Base-by-base conservation (phyloP, 2,329 filamentous ascomycete species). In the Trichoderma asperellum region DNA sequence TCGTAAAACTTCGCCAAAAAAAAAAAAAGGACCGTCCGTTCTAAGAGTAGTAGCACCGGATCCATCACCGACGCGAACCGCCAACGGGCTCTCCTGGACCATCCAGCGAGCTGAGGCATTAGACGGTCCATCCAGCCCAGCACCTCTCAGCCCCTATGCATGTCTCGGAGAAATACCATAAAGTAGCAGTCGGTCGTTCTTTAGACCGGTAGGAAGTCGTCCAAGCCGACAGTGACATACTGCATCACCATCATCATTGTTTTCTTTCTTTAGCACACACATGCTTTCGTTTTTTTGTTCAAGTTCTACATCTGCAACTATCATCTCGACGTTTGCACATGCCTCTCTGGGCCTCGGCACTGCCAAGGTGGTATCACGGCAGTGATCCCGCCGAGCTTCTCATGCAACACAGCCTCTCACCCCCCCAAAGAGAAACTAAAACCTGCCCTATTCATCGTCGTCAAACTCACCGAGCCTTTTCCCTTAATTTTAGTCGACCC, bases 91-190 rank as follows among this genome's bases (percentile, higher is more conserved):
- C 21, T 29, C 24, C 52, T 29, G 24, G 24, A 29, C 52, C 52
- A 29, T 11, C 8, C 14, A 55, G 21, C 29, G 52, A 24, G 14
- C 40, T 55, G 52, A 55, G 52, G 52, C 52, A 55, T 29, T 55
- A 55, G 21, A 24, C 12, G n/a, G 43, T 16, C 8, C 43, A 21
- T 49, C 18, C 43, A 21, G n/a, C n/a, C 43, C 7, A 49, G n/a
- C 52, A 55, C n/a, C 34, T 35, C 63, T 67, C 63, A 67, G 63
- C 63, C 63, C 63, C 63, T 67, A 59, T 67, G 63, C 55, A 67
- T 67, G 63, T 67, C 63, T 67, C 63, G 58, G 37, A 34, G 29
- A 21, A 37, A 58, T 58, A 21, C 52, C 55, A 34, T 29, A 16
- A 18, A 49, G n/a, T 6, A 57, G 35, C 61, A n/a, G 29, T 32